Evolutionary conservation across 148 eudicot species (phyloP), one percentile per base, ranked within the genome.

Genomic region (Cornus florida): DNA sequence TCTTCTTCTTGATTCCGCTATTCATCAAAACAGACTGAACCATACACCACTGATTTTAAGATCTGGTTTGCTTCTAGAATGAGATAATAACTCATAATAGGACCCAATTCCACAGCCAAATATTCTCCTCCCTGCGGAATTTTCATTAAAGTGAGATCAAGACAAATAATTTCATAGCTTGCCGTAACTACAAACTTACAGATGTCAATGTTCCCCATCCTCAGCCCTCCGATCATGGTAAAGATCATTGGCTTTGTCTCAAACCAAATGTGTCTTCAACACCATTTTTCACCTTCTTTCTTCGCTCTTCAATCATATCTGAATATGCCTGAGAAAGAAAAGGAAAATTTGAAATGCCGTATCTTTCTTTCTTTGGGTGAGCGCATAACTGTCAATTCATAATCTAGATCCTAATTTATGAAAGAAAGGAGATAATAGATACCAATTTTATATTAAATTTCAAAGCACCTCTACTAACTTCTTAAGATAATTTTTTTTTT

Each of bases 281-380:
- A 12, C 99, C 99, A 19, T 82, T 87, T 28, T 84, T 91, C 71
- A 96, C 93, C 71, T 83, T 88, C 81, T 83, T 87, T 84, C 98
- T 86, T 75, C 99, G 85, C 83, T 91, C 99, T 0, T 88, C 92
- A 78, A 96, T 93, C 98, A 93, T 93, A 76, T 91, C 91, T 9
- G 98, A 75, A 79, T 96, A 92, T 19, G 82, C 83, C 99, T 96
- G 94, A 74, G 31, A 62, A 31, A 23, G 46, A 67, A 73, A 16
- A 53, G 23, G 69, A 24, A n/a, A 67, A 70, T 33, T 7, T 72
- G 38, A 46, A 8, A 19, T 39, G 17, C 71, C 3, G 38, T 35
- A 35, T 35, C 38, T 35, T 35, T 35, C 38, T 4, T 35, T 35
- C 38, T 35, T 35, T 35, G 38, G 38, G 38, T 35, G 5, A 35